phyloP scores from a whole-genome alignment of 257 asterid species.

The Leonotis leonurus region DNA sequence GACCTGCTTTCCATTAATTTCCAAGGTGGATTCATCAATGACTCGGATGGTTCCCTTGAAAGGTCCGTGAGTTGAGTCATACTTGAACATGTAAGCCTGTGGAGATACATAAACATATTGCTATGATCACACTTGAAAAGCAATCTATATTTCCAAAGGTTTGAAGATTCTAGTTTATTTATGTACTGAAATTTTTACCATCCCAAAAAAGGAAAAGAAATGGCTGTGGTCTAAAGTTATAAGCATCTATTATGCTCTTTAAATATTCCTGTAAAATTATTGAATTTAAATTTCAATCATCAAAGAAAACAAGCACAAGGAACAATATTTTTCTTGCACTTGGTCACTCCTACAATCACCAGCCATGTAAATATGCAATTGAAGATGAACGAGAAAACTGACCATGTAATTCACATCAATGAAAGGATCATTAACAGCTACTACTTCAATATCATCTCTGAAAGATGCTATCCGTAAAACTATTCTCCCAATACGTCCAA shows the following conservation, averaged over 20 bases:
- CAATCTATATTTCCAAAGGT: too few species aligned
- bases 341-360: background rate
- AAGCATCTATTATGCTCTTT: too few species aligned
- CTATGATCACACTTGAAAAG: too few species aligned
- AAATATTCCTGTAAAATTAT: too few species aligned
- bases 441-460: conserved; percentile 93
- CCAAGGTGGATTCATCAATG: conserved; percentile 76
- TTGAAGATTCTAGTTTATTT: too few species aligned
- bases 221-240: too few species aligned
- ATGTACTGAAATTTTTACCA: too few species aligned
- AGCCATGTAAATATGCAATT: background rate
- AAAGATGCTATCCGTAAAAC: conserved; percentile 79
- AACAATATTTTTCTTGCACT: background rate
- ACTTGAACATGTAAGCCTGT: conserved; percentile 98
- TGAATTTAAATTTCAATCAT: too few species aligned
- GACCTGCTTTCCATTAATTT: conserved; percentile 83
- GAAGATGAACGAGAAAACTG: conserved; percentile 23
- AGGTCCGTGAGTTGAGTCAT: conserved; percentile 95
- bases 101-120: conserved; percentile 14
- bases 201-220: too few species aligned
- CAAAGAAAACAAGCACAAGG: background rate
- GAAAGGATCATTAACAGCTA: conserved; percentile 96
- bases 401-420: conserved; percentile 97
- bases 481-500: conserved; percentile 96
- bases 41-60: conserved; percentile 66